Evolutionary conservation across 2,329 filamentous ascomycete genomes (phyloP), one percentile per base, ranked within the genome.

Genomic region (Arthrinium phaeospermum): DNA sequence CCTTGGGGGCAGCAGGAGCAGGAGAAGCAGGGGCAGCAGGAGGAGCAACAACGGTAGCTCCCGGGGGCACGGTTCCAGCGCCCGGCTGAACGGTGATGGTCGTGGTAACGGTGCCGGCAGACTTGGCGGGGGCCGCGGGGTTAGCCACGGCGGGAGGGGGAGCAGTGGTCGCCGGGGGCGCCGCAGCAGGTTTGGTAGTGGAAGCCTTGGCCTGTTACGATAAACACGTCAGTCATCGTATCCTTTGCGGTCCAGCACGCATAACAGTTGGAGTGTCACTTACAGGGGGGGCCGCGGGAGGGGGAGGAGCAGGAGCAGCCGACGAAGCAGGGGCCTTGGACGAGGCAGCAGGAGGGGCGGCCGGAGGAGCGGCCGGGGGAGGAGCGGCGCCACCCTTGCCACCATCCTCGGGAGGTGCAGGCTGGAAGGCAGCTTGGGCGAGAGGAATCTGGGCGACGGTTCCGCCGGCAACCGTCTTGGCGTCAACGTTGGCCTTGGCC

Each of bases 371-470:
- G 34, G 46, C 68, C n/a, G 68, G 22, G 47, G 45, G 22, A 41
- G 44, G 44, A 34, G 45, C 44, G n/a, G 45, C 46, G 14, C 44
- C 41, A 14, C 4, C 4, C 74, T 16, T 72, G 22, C 57, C 57
- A n/a, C 30, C 30, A 64, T 24, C 57, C 49, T 78, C 1, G 0
- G 74, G 71, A 3, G 78, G 73, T 4, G 78, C 76, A 5, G 77
- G 77, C 10, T 76, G 73, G 57, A 80, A 80, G 1, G 78, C 79
- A 1, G 80, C 80, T 6, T 74, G 75, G 3, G 76, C 79, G 1
- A 81, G 74, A 1, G 79, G 77, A 27, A 81, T 80, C 57, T 76
- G 74, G 14, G 74, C 79, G 1, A 79, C 79, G 0, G 77, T 77
- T 16, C 80, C 80, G 1, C 79, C 80, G 0, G 71, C 67, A 6